Conservation (phyloP, 2,329 filamentous ascomycete species). For the Aspergillus pseudonomiae region DNA sequence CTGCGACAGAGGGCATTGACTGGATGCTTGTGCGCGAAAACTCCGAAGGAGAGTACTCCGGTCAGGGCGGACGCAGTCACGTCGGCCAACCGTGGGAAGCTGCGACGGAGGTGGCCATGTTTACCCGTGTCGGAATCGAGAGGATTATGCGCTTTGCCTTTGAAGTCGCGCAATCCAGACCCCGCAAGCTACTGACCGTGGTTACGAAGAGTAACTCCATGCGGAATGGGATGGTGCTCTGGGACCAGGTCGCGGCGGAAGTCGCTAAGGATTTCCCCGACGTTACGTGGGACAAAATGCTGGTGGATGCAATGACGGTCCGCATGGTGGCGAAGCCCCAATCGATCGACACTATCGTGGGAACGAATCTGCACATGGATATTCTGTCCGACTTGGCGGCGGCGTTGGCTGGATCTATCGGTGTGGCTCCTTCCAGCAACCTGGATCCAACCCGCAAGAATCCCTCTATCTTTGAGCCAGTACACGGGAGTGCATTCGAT, state of each 20-base stretch:
- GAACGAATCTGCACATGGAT: slow-evolving; percentile 61
- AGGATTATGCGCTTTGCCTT: slow-evolving; percentile 58
- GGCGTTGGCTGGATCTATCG: slow-evolving; percentile 69
- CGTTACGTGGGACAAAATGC: slow-evolving; percentile 57
- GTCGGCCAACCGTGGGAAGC: slow-evolving; percentile 55
- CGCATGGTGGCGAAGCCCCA: slow-evolving; percentile 57
- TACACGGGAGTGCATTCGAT: slow-evolving; percentile 67
- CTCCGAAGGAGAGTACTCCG: slow-evolving; percentile 59
- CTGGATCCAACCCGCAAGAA: slow-evolving; percentile 64
- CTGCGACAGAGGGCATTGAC: slow-evolving; percentile 53
- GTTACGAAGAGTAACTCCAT: slow-evolving; percentile 61
- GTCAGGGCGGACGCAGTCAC: slow-evolving; percentile 58
- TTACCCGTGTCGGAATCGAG: slow-evolving; percentile 56
- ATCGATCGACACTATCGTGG: slow-evolving; percentile 56
- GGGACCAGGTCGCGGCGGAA: slow-evolving; percentile 56
- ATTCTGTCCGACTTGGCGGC: slow-evolving; percentile 71
- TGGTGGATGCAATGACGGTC: slow-evolving; percentile 61
- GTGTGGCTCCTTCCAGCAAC: slow-evolving; percentile 70
- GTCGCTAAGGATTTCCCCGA: slow-evolving; percentile 55
- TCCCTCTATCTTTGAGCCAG: slow-evolving; percentile 64
- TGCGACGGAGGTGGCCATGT: slow-evolving; percentile 57
- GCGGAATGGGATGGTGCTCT: slow-evolving; percentile 59
- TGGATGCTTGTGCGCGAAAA: slow-evolving; percentile 61
- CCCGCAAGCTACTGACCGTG: slow-evolving; percentile 54
- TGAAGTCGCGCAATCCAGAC: slow-evolving; percentile 52